Evolutionary conservation across 2,329 filamentous ascomycete genomes (phyloP).

Genomic region (Cryphonectria japonica): DNA sequence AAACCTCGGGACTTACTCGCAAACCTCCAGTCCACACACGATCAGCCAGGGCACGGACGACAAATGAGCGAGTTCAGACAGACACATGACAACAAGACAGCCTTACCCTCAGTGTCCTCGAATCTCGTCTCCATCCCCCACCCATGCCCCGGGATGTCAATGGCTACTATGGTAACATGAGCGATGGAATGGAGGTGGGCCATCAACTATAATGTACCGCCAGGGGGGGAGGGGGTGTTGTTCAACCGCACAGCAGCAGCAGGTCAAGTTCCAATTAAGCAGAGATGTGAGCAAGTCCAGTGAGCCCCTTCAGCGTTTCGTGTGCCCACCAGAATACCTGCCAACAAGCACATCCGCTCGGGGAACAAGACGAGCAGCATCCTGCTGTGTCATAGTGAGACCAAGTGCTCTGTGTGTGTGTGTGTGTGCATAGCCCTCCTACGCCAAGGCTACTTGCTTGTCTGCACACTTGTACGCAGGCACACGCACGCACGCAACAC

Average conservation of each 20-base stretch:
- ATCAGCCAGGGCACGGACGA: neutral
- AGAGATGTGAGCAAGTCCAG: neutral
- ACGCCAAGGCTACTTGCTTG: neutral
- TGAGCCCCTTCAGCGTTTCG: neutral
- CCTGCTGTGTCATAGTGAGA: neutral
- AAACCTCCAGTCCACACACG: neutral
- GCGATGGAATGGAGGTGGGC: neutral
- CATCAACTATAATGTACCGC: neutral
- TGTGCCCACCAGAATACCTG: neutral
- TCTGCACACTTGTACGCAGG: neutral
- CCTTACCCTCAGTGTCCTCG: neutral
- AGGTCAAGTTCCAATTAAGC: neutral
- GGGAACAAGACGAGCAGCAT: neutral
- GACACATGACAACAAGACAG: slow-evolving; percentile 1
- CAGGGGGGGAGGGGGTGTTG: neutral
- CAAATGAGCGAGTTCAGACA: neutral
- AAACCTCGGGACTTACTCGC: too few species aligned
- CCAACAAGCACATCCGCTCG: slow-evolving; percentile 4
- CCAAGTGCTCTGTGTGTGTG: neutral
- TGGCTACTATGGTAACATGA: neutral
- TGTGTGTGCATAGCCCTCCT: neutral
- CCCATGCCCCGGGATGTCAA: neutral
- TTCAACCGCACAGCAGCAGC: neutral
- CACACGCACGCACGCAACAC: neutral
- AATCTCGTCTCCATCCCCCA: neutral